Conservation (phyloP, 495 filamentous ascomycete genomes). For the Staphylotrichum tortipilum region DNA sequence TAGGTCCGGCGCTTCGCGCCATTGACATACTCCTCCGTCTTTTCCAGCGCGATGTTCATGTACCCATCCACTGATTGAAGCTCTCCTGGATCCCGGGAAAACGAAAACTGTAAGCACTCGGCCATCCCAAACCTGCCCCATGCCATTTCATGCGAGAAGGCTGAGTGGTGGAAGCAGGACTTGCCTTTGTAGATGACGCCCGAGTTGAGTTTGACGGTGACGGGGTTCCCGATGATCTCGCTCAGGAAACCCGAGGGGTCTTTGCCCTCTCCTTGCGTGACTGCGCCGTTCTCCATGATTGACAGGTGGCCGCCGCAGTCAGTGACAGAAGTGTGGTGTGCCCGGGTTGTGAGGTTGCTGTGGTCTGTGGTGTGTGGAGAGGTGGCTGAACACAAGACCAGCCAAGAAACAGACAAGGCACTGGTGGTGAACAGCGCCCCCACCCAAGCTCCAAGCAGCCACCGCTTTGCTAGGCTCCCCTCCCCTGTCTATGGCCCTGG, state of each 20-base stretch:
- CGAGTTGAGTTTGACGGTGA: slow-evolving; percentile 92
- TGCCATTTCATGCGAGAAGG: background rate
- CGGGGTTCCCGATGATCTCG: slow-evolving; percentile 84
- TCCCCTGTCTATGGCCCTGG: too few relatives aligned
- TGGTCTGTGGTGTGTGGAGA: background rate
- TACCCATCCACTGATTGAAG: slow-evolving; percentile 98
- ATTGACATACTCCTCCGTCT: slow-evolving; percentile 83
- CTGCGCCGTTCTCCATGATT: slow-evolving; percentile 65
- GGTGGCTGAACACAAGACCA: too few relatives aligned
- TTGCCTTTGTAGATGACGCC: slow-evolving; percentile 92
- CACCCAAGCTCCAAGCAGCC: too few relatives aligned
- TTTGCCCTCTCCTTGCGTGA: slow-evolving; percentile 56
- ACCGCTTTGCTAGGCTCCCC: too few relatives aligned
- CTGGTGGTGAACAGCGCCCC: too few relatives aligned
- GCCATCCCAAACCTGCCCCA: background rate
- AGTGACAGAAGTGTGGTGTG: background rate
- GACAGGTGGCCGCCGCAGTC: background rate
- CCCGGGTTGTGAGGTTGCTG: background rate
- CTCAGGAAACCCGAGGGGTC: slow-evolving; percentile 86
- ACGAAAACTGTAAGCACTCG: slow-evolving; percentile 4
- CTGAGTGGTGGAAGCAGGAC: slow-evolving; percentile 9
- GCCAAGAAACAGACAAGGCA: too few relatives aligned
- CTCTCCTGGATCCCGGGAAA: slow-evolving; percentile 49
- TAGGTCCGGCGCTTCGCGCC: slow-evolving; percentile 72
- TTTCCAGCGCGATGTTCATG: slow-evolving; percentile 97